phyloP scores from a whole-genome alignment of 2,329 filamentous ascomycete species.

The Diaporthe destruens region DNA sequence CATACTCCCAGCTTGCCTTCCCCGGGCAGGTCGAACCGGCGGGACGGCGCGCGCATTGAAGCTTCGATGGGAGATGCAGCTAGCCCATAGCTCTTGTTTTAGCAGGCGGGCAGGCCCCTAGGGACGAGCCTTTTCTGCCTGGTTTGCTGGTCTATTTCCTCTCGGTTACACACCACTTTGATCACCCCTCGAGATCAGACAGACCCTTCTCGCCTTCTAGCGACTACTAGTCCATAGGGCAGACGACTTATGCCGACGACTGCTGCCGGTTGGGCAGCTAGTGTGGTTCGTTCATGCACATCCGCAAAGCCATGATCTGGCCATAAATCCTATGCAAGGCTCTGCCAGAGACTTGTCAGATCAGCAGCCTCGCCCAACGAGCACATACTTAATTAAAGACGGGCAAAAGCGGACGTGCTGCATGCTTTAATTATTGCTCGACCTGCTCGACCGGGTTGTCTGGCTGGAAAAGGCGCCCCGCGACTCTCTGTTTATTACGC shows the following conservation, averaged over 20 bases:
- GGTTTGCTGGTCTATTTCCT: neutral
- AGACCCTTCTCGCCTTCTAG: neutral
- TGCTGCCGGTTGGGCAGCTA: slow-evolving; percentile 19
- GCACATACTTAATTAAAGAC: too few relatives aligned
- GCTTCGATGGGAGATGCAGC: slow-evolving; percentile 25
- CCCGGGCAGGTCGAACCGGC: slow-evolving; percentile 25
- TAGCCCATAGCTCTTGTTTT: slow-evolving; percentile 11
- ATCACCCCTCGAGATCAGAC: neutral
- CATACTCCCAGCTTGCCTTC: neutral
- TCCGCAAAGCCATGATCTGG: neutral
- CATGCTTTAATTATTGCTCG: neutral
- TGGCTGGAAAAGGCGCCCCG: slow-evolving; percentile 16
- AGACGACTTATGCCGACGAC: slow-evolving; percentile 6
- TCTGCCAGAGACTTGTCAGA: neutral
- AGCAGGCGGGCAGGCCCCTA: neutral
- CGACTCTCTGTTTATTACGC: neutral
- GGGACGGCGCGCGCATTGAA: slow-evolving; percentile 31
- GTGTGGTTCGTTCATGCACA: slow-evolving; percentile 32
- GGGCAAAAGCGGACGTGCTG: neutral
- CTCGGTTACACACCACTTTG: neutral
- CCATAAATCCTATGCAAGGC: neutral
- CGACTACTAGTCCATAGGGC: neutral
- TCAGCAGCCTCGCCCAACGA: neutral
- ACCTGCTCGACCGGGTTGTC: slow-evolving; percentile 5
- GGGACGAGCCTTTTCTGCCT: neutral